A percentile compares a stretch with the other conserved stretches of the same genome.
Conservation (phyloP, 1,284 basidiomycete genomes). For the Kalmanozyma brasiliensis region DNA sequence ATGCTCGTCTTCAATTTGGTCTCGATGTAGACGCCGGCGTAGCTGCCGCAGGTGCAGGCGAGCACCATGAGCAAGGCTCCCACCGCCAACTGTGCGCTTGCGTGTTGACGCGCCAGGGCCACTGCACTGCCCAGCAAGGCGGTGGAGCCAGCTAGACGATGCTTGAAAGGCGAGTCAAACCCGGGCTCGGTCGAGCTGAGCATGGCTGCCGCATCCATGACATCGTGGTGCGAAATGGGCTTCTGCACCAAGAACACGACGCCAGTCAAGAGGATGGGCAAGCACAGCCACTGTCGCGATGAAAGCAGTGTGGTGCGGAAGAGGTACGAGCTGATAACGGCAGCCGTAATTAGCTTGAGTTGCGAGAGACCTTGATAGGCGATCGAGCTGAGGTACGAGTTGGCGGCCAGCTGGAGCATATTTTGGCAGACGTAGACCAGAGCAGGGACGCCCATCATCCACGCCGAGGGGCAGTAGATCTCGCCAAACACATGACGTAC, state of each 20-base stretch:
- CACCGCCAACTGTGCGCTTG: conserved; percentile 9
- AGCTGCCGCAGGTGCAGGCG: conserved; percentile 37
- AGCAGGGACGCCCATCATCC: conserved; percentile 41
- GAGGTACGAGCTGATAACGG: conserved; percentile 29
- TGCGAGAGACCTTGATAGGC: conserved; percentile 41
- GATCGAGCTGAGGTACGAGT: conserved; percentile 35
- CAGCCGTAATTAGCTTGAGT: conserved; percentile 43
- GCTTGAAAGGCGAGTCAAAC: conserved; percentile 13
- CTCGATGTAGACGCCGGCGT: conserved; percentile 43
- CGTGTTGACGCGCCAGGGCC: conserved; percentile 4
- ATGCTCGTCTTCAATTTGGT: conserved; percentile 38
- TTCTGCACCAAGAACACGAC: conserved; percentile 25
- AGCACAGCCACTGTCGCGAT: conserved; percentile 26
- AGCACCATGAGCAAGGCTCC: conserved; percentile 21
- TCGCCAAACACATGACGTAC: conserved; percentile 7
- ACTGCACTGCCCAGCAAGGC: conserved; percentile 6
- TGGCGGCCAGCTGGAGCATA: conserved; percentile 39
- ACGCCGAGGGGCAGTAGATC: conserved; percentile 30
- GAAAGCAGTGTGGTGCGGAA: conserved; percentile 23
- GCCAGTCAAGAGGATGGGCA: conserved; percentile 23
- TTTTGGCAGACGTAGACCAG: conserved; percentile 40
- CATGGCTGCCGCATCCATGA: conserved; percentile 10
- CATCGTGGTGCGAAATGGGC: not conserved
- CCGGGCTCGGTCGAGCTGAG: not conserved
- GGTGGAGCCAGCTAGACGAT: not conserved